Percentiles rank a stretch among this genome's conserved stretches.
Evolutionary conservation across 2,329 filamentous ascomycete genomes (phyloP).

Genomic region (Podosphaera xanthii): DNA sequence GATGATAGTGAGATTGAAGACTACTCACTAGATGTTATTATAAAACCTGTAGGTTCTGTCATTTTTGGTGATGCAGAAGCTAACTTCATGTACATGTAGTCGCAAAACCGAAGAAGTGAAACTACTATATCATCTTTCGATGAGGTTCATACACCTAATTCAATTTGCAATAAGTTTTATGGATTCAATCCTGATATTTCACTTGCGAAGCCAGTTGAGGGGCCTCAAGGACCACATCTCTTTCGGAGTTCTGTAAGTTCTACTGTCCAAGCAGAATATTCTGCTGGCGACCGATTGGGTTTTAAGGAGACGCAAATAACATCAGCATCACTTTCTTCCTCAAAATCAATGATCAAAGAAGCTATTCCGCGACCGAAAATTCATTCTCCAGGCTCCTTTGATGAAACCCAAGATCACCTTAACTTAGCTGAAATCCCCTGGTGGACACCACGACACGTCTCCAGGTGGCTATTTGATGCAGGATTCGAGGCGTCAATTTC

Average conservation of each 20-base stretch:
- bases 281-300: constrained; percentile 26
- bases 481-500: constrained; percentile 58
- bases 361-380: not conserved
- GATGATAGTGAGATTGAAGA: constrained; percentile 32
- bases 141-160: constrained; percentile 57
- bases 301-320: constrained; percentile 55
- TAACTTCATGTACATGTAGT: constrained; percentile 26
- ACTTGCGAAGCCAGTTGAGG: constrained; percentile 42
- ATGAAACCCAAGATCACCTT: constrained; percentile 21
- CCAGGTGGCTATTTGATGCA: constrained; percentile 66
- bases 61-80: constrained; percentile 4
- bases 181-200: constrained; percentile 37
- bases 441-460: constrained; percentile 58
- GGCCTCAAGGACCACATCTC: constrained; percentile 66
- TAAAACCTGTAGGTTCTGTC: constrained; percentile 41
- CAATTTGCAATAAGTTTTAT: constrained; percentile 30
- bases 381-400: not conserved
- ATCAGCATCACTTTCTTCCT: constrained; percentile 28
- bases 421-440: constrained; percentile 34
- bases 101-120: constrained; percentile 38
- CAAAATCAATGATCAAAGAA: not conserved
- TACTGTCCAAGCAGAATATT: constrained; percentile 28
- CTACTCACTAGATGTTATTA: constrained; percentile 41
- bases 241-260: constrained; percentile 48
- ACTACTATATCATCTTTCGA: constrained; percentile 76